Base-by-base conservation (phyloP, 768 basidiomycete genomes). In the Boletus rufocinnamomeus region DNA sequence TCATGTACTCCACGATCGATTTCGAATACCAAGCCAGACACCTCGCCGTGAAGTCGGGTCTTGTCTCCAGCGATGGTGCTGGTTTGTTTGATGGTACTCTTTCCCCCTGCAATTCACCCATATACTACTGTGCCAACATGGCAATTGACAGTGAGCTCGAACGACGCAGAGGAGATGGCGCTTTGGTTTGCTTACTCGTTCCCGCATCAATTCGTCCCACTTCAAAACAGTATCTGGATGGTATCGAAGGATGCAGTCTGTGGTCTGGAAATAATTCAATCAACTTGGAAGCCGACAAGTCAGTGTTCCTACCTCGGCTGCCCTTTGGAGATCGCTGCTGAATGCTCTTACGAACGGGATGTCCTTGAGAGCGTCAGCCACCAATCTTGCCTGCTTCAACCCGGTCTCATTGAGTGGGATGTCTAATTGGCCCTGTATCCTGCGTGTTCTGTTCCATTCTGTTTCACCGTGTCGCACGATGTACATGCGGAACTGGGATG, bases 381-480 rank as follows among this genome's bases (percentile, higher is more conserved):
- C 80, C 54, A 78, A 72, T 55, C 67, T 65, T 23, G 87, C 87
- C 70, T 93, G 90, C 53, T 74, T 74, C 48, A 78, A 54, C 16
- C 91, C 91, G 4, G 70, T 73, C 17, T 77, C 80, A 63, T 92
- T 92, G 66, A 93, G 77, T 41, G 71, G 61, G 8, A 85, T 86
- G 72, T 93, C 87, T 55, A 83, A 65, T 10, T 93, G 91, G 41
- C 91, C 91, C 76, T 93, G 91, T 46, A 90, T 80, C 56, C 88
- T 83, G 27, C 77, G 76, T 7, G 75, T 72, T 52, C 77, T 73
- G 71, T 92, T 92, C 66, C 81, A 85, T 43, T 84, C 79, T 27
- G 91, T 93, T 76, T 93, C 89, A 21, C 89, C 91, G 63, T 93
- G 91, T 44, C 91, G 84, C 50, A 91, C 80, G 60, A 91, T 74